These are phyloP conservation scores for Erigeron philadelphicus DNA, from an alignment of 140 eudicot genomes.

Conservation along the genomic window DNA sequence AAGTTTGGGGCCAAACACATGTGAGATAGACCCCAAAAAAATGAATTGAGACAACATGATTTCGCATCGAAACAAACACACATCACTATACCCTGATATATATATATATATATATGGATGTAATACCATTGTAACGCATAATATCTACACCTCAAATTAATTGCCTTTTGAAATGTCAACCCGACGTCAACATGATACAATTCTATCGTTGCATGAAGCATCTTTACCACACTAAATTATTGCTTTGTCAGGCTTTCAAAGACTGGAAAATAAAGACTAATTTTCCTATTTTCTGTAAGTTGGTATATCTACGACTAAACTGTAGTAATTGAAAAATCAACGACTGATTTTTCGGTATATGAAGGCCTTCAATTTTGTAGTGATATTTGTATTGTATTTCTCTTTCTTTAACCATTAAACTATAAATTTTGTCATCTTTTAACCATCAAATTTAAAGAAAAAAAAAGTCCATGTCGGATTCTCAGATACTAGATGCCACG, in stretches of 20 bases:
- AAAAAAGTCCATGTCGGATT: too few relatives aligned
- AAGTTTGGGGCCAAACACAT: constrained; percentile 34
- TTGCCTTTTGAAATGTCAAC: constrained; percentile 17
- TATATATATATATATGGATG: background rate
- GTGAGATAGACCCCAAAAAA: constrained; percentile 35
- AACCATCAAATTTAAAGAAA: too few relatives aligned
- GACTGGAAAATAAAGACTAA: too few relatives aligned
- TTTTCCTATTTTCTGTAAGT: too few relatives aligned
- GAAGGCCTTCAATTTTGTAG: too few relatives aligned
- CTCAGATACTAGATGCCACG: too few relatives aligned
- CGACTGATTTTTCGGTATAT: too few relatives aligned
- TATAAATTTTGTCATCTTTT: too few relatives aligned
- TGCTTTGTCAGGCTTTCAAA: too few relatives aligned
- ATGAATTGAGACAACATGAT: constrained; percentile 27
- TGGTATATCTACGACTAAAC: too few relatives aligned
- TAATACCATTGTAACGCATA: constrained; percentile 19
- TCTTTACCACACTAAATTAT: background rate
- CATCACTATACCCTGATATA: constrained; percentile 15
- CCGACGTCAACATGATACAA: constrained; percentile 13
- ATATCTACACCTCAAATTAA: constrained; percentile 23
- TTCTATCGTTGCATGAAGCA: background rate
- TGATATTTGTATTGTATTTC: background rate
- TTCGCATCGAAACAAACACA: constrained; percentile 28
- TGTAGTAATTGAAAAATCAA: too few relatives aligned
- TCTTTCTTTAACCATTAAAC: background rate